A percentile compares a stretch with the other conserved stretches of the same genome.
These are phyloP conservation scores for Mycena sanguinolenta DNA, from an alignment of 768 basidiomycete genomes.

Conservation along the genomic window DNA sequence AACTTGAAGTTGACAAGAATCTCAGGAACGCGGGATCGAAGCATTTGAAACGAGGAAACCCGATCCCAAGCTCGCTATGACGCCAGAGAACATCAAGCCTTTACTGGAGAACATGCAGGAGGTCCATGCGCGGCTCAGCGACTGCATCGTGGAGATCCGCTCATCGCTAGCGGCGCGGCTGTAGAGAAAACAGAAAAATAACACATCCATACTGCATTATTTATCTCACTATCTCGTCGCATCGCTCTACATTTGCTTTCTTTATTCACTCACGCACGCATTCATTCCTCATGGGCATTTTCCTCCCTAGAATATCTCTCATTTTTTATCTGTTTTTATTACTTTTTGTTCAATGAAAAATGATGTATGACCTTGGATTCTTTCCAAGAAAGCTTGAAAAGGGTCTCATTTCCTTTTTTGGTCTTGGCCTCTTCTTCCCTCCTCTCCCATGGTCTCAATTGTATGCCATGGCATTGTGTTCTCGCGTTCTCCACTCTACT, in stretches of 20 bases:
- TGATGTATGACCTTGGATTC: too few species aligned
- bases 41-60: too few species aligned
- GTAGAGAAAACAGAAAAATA: slow-evolving; percentile 33
- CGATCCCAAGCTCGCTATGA: slow-evolving; percentile 78
- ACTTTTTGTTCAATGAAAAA: slow-evolving; percentile 24
- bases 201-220: slow-evolving; percentile 27
- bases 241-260: slow-evolving; percentile 37
- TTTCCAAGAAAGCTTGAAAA: not conserved
- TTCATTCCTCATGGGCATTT: slow-evolving; percentile 22
- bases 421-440: too few species aligned
- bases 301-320: slow-evolving; percentile 8
- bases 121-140: slow-evolving; percentile 72
- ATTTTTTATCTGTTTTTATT: slow-evolving; percentile 30
- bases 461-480: too few species aligned
- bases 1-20: too few species aligned
- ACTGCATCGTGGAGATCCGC: slow-evolving; percentile 79
- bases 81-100: slow-evolving; percentile 90
- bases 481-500: too few species aligned
- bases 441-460: too few species aligned
- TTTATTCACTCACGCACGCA: slow-evolving; percentile 6
- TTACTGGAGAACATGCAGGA: slow-evolving; percentile 85
- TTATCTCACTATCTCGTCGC: slow-evolving; percentile 35
- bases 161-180: slow-evolving; percentile 53
- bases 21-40: too few species aligned
- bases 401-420: too few species aligned